A percentile compares a stretch with the other conserved stretches of the same genome.
phyloP scores from a whole-genome alignment of 495 filamentous ascomycete genomes.

The Aspergillus saccharolyticus region DNA sequence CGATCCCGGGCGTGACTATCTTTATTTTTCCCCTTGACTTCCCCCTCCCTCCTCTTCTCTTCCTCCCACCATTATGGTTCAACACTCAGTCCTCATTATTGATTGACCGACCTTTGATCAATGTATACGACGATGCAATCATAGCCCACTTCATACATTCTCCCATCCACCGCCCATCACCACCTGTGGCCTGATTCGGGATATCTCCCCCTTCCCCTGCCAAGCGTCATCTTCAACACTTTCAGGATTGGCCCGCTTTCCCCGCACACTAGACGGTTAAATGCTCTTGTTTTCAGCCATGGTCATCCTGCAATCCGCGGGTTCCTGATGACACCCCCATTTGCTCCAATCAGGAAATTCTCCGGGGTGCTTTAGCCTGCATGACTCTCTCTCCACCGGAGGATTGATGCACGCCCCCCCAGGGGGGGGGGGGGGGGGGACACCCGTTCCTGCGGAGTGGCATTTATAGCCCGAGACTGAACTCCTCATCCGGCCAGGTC shows the following conservation, averaged over 20 bases:
- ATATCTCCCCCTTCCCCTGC: too few species aligned
- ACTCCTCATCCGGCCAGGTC: background rate
- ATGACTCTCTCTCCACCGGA: background rate
- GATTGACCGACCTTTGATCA: too few species aligned
- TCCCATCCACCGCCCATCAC: background rate
- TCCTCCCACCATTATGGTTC: too few species aligned
- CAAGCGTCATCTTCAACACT: background rate
- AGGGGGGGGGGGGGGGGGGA: too few species aligned
- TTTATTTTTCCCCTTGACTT: background rate
- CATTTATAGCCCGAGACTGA: background rate
- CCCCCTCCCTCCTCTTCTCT: too few species aligned
- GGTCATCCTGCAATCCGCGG: background rate
- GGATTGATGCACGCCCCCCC: too few species aligned
- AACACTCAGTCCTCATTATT: too few species aligned
- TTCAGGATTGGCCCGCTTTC: background rate
- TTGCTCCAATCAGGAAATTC: background rate
- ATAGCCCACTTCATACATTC: background rate
- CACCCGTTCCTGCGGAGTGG: background rate
- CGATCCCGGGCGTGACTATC: slow-evolving; percentile 28
- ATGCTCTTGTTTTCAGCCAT: background rate
- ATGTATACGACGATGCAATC: too few species aligned
- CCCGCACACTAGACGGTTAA: background rate
- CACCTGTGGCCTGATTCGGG: background rate
- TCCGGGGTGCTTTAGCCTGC: background rate
- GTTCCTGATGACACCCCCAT: too few species aligned